Evolutionary conservation across 768 basidiomycete species (phyloP).

Genomic region (Suillus fuscotomentosus): DNA sequence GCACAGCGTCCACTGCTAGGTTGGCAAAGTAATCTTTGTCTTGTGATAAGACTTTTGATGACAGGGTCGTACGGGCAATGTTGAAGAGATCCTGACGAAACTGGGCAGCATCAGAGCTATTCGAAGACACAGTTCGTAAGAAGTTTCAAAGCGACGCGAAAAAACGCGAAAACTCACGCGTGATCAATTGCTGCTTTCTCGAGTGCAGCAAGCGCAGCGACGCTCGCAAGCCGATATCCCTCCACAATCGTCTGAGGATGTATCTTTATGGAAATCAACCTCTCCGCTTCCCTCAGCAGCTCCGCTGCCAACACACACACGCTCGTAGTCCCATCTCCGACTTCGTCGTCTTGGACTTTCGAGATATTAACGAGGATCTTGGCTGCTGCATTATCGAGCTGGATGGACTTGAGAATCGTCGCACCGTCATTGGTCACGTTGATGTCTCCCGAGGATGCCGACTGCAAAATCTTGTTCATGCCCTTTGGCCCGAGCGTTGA

Average conservation of each 20-base stretch:
- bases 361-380: constrained; percentile 99
- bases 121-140: neutral
- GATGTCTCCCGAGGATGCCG: constrained; percentile 83
- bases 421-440: constrained; percentile 99
- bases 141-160: neutral
- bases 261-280: constrained; percentile 86
- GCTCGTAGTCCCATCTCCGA: constrained; percentile 92
- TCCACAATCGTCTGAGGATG: constrained; percentile 99
- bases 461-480: constrained; percentile 99
- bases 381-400: constrained; percentile 97
- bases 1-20: constrained; percentile 94
- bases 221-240: constrained; percentile 91
- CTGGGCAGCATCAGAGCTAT: constrained; percentile 63
- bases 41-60: constrained; percentile 93
- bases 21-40: constrained; percentile 99
- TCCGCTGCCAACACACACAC: constrained; percentile 94
- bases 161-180: constrained; percentile 50
- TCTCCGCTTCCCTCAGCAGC: constrained; percentile 92
- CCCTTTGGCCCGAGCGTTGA: constrained; percentile 98
- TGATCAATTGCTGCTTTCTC: constrained; percentile 83
- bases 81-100: constrained; percentile 94
- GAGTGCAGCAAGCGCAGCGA: constrained; percentile 80
- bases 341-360: constrained; percentile 99
- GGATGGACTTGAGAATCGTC: constrained; percentile 95
- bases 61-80: constrained; percentile 93